Evolutionary conservation across 352 stramenopile species (phyloP).

Genomic region (Peronospora farinosa): DNA sequence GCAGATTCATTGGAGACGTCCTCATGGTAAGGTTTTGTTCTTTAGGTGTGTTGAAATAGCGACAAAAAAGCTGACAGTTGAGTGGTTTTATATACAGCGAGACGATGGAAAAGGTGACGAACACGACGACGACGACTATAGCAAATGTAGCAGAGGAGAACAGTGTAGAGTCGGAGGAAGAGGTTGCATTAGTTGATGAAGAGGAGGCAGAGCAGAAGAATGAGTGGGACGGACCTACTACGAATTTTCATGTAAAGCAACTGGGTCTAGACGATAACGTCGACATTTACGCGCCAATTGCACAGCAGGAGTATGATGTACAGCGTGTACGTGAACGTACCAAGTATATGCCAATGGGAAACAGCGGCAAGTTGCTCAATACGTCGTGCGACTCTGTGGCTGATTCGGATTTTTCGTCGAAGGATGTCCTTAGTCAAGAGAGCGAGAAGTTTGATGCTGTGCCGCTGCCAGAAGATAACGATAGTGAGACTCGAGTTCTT

Average conservation of each 20-base stretch:
- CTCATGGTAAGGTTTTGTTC: constrained; percentile 12
- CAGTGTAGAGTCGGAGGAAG: constrained; percentile 2
- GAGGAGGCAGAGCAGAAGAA: constrained; percentile 15
- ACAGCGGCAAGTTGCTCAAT: constrained; percentile 28
- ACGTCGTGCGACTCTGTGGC: constrained; percentile 47
- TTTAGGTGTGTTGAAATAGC: background rate
- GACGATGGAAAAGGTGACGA: constrained; percentile 16
- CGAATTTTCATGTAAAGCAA: constrained; percentile 78
- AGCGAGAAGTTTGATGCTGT: constrained; percentile 39
- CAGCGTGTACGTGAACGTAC: constrained; percentile 51
- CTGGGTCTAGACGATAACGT: constrained; percentile 70
- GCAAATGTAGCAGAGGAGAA: constrained; percentile 7
- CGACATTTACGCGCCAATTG: constrained; percentile 69
- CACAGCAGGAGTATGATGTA: constrained; percentile 61
- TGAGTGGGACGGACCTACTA: constrained; percentile 48
- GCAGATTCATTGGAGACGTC: constrained; percentile 5
- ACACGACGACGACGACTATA: background rate
- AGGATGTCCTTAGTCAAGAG: constrained; percentile 25
- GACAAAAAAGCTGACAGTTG: background rate
- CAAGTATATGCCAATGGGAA: constrained; percentile 37
- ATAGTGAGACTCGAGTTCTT: constrained; percentile 36
- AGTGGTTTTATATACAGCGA: constrained; percentile 14
- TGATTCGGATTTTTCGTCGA: constrained; percentile 55
- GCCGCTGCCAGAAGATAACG: constrained; percentile 44
- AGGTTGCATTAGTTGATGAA: constrained; percentile 2